Evolutionary conservation across 805 yeast genomes (phyloP).

Genomic region (Metschnikowia lochheadii): DNA sequence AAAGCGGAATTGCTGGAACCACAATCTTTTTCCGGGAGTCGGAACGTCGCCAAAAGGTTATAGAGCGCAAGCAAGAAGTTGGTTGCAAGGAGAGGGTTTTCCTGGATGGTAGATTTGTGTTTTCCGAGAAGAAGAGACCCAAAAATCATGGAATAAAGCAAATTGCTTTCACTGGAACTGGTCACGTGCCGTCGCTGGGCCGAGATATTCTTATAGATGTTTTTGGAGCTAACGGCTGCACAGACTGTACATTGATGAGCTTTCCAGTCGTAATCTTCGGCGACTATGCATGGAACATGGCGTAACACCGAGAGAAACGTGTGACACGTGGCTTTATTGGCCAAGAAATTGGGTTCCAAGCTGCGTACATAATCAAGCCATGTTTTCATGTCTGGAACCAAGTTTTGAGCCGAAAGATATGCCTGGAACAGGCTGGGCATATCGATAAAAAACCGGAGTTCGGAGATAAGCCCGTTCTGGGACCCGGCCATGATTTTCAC

Average conservation of each 20-base stretch:
- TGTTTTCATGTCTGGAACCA: background rate
- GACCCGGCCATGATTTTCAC: background rate
- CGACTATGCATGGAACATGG: conserved; percentile 39
- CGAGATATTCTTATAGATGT: conserved; percentile 23
- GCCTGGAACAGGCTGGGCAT: background rate
- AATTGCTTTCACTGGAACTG: conserved; percentile 21
- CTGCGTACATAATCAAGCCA: conserved; percentile 24
- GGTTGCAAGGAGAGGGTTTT: conserved; percentile 27
- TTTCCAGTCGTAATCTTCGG: conserved; percentile 31
- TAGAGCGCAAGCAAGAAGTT: conserved; percentile 47
- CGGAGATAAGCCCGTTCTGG: conserved; percentile 1
- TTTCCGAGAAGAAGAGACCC: conserved; percentile 16
- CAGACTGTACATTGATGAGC: conserved; percentile 36
- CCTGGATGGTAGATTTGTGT: conserved; percentile 7
- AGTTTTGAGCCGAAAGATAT: conserved; percentile 1
- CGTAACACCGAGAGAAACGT: conserved; percentile 39
- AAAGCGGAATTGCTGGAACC: conserved; percentile 26
- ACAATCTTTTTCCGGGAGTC: conserved; percentile 39
- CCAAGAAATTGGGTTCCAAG: conserved; percentile 9
- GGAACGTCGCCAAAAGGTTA: conserved; percentile 49
- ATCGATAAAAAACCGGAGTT: conserved; percentile 9
- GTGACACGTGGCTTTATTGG: conserved; percentile 16
- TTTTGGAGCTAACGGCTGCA: conserved; percentile 26
- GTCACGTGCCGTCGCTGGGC: conserved; percentile 20
- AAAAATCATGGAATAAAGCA: conserved; percentile 24